Conservation (phyloP, 768 basidiomycete species). For the Neoboletus magnificus region DNA sequence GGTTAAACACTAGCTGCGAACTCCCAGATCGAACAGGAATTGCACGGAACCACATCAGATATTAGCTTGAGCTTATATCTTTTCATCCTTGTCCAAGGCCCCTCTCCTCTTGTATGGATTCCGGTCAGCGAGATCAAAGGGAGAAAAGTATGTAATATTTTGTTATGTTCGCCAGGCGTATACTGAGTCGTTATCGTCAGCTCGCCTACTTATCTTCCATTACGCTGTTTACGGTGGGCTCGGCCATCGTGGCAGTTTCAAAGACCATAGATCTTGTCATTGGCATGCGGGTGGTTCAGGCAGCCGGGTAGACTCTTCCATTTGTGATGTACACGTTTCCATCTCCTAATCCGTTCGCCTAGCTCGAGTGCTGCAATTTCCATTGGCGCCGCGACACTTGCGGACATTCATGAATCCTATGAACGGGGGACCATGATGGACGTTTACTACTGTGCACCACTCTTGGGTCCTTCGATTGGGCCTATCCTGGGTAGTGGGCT, state of each 20-base stretch:
- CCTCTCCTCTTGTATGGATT: slow-evolving; percentile 37
- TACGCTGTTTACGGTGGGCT: slow-evolving; percentile 51
- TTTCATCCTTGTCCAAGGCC: slow-evolving; percentile 71
- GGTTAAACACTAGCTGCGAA: slow-evolving; percentile 53
- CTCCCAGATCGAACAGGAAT: slow-evolving; percentile 54
- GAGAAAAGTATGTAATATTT: slow-evolving; percentile 47
- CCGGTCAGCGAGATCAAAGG: slow-evolving; percentile 56
- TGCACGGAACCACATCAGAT: slow-evolving; percentile 57
- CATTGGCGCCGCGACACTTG: slow-evolving; percentile 69
- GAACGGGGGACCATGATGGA: slow-evolving; percentile 81
- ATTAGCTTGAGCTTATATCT: slow-evolving; percentile 69
- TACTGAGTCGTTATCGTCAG: slow-evolving; percentile 26
- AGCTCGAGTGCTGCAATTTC: slow-evolving; percentile 68
- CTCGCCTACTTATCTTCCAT: slow-evolving; percentile 55
- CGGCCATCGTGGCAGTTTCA: slow-evolving; percentile 56
- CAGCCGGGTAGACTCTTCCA: slow-evolving; percentile 46
- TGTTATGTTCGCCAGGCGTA: background rate
- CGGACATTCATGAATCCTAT: slow-evolving; percentile 73
- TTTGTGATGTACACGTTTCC: background rate
- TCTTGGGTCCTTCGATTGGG: slow-evolving; percentile 68
- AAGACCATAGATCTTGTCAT: slow-evolving; percentile 56
- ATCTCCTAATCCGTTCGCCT: background rate
- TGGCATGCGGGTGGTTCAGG: slow-evolving; percentile 66
- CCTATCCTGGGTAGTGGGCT: slow-evolving; percentile 70
- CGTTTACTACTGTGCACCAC: slow-evolving; percentile 74